phyloP scores from a whole-genome alignment of 1,284 basidiomycete species.

The Cutaneotrichosporon dermatis region DNA sequence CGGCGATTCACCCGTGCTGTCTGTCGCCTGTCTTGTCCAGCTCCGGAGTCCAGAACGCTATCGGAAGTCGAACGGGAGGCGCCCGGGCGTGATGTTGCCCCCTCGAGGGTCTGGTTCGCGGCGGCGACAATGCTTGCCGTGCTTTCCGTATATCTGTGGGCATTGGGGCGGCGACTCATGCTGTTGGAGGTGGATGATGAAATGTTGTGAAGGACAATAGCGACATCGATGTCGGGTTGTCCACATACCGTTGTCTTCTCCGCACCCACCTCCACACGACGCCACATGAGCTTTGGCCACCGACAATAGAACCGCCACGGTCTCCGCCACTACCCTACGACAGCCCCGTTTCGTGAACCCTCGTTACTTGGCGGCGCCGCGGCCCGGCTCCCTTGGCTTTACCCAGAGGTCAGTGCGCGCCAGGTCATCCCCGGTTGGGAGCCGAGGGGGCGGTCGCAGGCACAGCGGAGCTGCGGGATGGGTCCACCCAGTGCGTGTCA shows the following conservation, averaged over 20 bases:
- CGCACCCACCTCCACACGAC: not conserved
- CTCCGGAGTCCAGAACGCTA: not conserved
- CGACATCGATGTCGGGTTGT: not conserved
- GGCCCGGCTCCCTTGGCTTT: not conserved
- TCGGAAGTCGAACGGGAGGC: not conserved
- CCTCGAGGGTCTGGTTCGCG: not conserved
- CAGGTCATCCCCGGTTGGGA: not conserved
- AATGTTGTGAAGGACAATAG: not conserved
- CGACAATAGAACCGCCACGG: not conserved
- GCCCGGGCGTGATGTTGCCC: not conserved
- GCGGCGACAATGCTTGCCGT: not conserved
- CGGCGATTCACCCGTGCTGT: not conserved
- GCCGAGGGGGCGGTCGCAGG: not conserved
- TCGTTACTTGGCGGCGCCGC: not conserved
- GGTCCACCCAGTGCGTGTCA: not conserved
- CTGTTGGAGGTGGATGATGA: not conserved
- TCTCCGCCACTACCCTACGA: not conserved
- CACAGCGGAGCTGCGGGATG: not conserved
- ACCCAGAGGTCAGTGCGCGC: not conserved
- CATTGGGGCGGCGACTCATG: not conserved
- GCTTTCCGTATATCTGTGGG: not conserved
- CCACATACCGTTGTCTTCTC: not conserved
- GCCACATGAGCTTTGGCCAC: conserved; percentile 2
- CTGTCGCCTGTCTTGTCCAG: not conserved
- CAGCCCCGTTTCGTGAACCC: not conserved